Percentiles rank a stretch among this genome's conserved stretches.
Conservation (phyloP, 1,139 yeast species). For the Taphrina deformans region DNA sequence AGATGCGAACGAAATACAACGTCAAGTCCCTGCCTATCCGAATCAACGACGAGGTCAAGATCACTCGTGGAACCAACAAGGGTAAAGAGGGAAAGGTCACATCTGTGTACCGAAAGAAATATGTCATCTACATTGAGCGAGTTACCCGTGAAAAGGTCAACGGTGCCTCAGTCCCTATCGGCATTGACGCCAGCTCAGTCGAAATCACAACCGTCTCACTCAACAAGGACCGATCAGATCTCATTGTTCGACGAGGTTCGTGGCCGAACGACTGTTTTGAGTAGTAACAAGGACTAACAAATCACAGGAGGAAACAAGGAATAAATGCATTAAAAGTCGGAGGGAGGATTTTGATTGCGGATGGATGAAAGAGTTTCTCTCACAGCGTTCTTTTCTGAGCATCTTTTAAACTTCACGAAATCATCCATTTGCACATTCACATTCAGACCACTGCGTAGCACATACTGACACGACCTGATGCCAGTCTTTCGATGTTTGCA, state of each 20-base stretch:
- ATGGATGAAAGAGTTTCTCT: background rate
- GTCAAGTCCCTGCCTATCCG: constrained; percentile 92
- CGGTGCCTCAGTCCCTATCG: constrained; percentile 97
- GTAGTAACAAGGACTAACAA: background rate
- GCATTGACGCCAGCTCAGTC: constrained; percentile 98
- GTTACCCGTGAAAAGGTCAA: constrained; percentile 96
- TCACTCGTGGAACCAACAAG: constrained; percentile 98
- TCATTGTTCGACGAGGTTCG: constrained; percentile 30
- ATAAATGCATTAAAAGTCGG: background rate
- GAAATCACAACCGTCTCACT: constrained; percentile 64
- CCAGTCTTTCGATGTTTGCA: background rate
- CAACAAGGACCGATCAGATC: constrained; percentile 24
- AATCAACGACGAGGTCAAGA: constrained; percentile 93
- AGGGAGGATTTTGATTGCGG: background rate
- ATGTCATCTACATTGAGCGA: constrained; percentile 94
- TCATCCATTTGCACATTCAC: constrained; percentile 3
- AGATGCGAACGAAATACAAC: constrained; percentile 93
- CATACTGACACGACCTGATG: background rate
- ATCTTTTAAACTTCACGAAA: constrained; percentile 10
- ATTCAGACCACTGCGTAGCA: background rate
- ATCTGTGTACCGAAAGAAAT: constrained; percentile 98
- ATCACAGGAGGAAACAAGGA: constrained; percentile 23
- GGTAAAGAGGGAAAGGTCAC: constrained; percentile 99
- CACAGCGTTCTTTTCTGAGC: constrained; percentile 1
- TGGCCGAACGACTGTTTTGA: background rate